Evolutionary conservation across 192 early-diverging fungal species (phyloP), one percentile per base, ranked within the genome.

Genomic region (Coemansia sp.): DNA sequence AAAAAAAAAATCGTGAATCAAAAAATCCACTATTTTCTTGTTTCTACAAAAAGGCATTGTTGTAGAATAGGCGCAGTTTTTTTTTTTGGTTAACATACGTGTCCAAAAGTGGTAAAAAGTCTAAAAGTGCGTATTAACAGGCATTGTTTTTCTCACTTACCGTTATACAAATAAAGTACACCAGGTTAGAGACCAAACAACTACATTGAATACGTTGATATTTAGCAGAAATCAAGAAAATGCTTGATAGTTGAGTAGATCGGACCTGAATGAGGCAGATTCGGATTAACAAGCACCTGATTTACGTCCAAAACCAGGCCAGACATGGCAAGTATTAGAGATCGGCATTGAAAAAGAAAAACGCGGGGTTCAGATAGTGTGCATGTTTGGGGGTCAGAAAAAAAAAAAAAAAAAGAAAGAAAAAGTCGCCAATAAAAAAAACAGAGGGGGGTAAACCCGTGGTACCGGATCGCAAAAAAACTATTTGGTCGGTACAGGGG

Each of bases 281-380:
- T 25, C 10, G 25, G 51, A 55, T 55, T 29, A 55, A 31, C 51
- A 27, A 29, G 51, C 27, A 29, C 51, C 51, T 55, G 51, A 55
- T 55, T 55, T 55, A 10, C 46, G 8, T 21, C 11, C 50, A 27
- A 9, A 55, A 27, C 27, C 51, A 29, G 25, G 12, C 23, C 9
- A 19, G 46, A 48, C 36, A 36, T 36, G 1, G 7, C 36, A 36
- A 25, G n/a, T 9, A 21, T 10, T 50, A 10, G 21, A 25, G 51
- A 55, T 55, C 51, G 27, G 11, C 51, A 55, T 29, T 55, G 25
- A 55, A 36, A 36, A 36, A 6, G 27, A 27, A 27, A 25, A 55
- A 36, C 8, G 58, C 58, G 58, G 58, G 31, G 58, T 60, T 27
- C 34, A 36, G 31, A 60, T 60, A 60, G 58, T 31, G 31, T 60